Evolutionary conservation across 2,329 filamentous ascomycete genomes (phyloP).

Genomic region (Geosmithia putterillii): DNA sequence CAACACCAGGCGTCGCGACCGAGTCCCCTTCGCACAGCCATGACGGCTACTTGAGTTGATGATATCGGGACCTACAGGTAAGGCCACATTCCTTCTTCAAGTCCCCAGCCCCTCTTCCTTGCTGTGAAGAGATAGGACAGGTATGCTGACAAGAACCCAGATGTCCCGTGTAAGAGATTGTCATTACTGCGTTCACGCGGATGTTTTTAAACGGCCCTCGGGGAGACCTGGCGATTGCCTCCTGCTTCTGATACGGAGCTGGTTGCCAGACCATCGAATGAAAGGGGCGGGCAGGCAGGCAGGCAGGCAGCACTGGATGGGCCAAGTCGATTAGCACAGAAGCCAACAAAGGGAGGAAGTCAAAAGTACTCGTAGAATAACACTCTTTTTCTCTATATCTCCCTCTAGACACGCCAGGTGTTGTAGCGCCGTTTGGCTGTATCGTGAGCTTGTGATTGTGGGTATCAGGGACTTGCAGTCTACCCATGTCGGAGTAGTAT

Average conservation of each 20-base stretch:
- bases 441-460: too few relatives aligned
- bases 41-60: conserved; percentile 45
- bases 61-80: conserved; percentile 7
- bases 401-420: too few relatives aligned
- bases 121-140: not conserved
- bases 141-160: not conserved
- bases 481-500: too few relatives aligned
- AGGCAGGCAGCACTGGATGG: not conserved
- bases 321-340: not conserved
- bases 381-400: too few relatives aligned
- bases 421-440: too few relatives aligned
- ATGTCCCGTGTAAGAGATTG: not conserved
- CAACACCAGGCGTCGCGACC: conserved; percentile 39
- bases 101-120: not conserved
- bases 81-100: not conserved
- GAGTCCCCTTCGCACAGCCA: conserved; percentile 57
- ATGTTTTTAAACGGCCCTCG: not conserved
- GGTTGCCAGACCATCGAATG: not conserved
- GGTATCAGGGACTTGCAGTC: too few relatives aligned
- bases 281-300: too few relatives aligned
- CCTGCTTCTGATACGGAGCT: not conserved
- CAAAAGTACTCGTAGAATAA: too few relatives aligned
- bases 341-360: not conserved
- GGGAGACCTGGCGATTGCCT: not conserved
- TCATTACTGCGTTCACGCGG: not conserved